A percentile compares a stretch with the other conserved stretches of the same genome.
These are phyloP conservation scores for Sporothrix dimorphospora DNA, from an alignment of 2,329 filamentous ascomycete species.

Conservation along the genomic window DNA sequence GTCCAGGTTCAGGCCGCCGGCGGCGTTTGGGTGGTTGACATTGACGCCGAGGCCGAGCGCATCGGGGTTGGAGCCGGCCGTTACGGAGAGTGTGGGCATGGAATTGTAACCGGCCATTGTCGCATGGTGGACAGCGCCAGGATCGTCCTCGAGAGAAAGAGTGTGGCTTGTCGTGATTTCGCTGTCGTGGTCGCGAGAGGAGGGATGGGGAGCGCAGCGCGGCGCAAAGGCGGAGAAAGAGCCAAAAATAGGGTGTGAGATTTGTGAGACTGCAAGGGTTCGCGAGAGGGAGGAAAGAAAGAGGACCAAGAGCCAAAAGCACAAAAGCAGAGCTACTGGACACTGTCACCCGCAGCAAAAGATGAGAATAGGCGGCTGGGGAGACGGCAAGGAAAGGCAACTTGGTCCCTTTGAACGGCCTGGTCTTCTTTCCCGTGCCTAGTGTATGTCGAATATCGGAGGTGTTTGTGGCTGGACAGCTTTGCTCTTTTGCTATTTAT, in stretches of 20 bases:
- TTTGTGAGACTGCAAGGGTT: conserved; percentile 2
- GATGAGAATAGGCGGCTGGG: background rate
- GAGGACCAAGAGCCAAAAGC: background rate
- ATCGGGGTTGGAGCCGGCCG: conserved; percentile 49
- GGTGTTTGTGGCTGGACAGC: background rate
- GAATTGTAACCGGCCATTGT: conserved; percentile 61
- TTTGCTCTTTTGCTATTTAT: too few relatives aligned
- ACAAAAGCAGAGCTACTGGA: background rate
- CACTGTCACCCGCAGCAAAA: background rate
- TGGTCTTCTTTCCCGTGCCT: background rate
- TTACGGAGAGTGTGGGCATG: conserved; percentile 55
- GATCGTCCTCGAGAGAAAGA: background rate
- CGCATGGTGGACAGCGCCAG: conserved; percentile 27
- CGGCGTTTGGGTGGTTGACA: conserved; percentile 41
- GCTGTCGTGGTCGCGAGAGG: background rate
- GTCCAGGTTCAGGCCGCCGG: conserved; percentile 48
- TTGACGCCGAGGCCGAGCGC: conserved; percentile 52
- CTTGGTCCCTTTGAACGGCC: conserved; percentile 7
- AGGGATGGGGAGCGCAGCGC: background rate
- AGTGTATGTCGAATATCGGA: background rate
- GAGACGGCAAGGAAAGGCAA: conserved; percentile 5
- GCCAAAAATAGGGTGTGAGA: background rate
- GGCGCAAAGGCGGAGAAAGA: conserved; percentile 14
- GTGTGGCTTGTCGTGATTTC: background rate
- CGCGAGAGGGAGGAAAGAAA: background rate